Base-by-base conservation (phyloP, 2,329 filamentous ascomycete genomes). In the Cladosporium sp. region DNA sequence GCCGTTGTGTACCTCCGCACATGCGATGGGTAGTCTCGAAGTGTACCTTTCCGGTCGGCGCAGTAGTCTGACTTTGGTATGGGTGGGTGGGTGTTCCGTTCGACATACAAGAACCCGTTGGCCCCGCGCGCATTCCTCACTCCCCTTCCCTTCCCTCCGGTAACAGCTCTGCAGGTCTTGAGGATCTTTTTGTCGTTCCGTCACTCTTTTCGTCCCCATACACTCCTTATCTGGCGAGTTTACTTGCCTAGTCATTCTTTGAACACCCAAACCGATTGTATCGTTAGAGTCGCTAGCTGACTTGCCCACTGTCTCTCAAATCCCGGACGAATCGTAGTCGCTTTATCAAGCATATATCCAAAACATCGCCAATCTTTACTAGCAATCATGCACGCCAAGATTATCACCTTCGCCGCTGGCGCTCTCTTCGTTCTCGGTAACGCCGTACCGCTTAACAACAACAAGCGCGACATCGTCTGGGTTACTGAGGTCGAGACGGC, bases 51-150 rank as follows among this genome's bases (percentile, higher is more conserved):
- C 22, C 22, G 22, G 22, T 9, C 97, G 89, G 64, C 73, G 79
- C 61, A 99, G 88, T 64, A 93, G 90, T 86, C 99, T n/a, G n/a
- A 27, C 22, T 27, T 5, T 27, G 22, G 63, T 82, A 76, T 56
- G 80, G 75, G 57, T 99, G 89, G 77, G 86, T 91, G 85, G 97
- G 99, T 69, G 82, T 85, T 83, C 99, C n/a, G 93, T 82, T 88
- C 32, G 13, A 36, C 24, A 36, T 48, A 48, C 45, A 48, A 48
- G 45, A 48, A 34, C 12, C 45, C 27, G 45, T 48, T 15, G 27
- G 37, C 17, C 45, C 45, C 45, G 45, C 45, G 45, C 19, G 19
- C 45, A 48, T 41, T 48, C 45, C 45, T 40, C 45, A 27, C 29
- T 18, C 9, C 22, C 18, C 40, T 44, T 29, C 17, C 48, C 36